Percentiles rank a stretch among this genome's conserved stretches.
phyloP scores from a whole-genome alignment of 495 filamentous ascomycete species.

The Podospora sp. region DNA sequence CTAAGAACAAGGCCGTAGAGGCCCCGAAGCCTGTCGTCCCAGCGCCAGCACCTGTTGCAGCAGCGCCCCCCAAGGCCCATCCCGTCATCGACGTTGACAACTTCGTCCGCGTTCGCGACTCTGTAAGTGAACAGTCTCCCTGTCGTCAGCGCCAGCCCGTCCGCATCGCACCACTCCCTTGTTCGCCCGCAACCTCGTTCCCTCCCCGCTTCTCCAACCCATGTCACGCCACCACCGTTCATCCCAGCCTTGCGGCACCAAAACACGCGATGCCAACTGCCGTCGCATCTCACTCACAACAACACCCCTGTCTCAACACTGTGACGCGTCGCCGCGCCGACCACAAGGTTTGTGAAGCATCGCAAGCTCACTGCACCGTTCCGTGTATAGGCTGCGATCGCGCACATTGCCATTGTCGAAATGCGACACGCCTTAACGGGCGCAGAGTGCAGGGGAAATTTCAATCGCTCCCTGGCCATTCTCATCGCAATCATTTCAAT shows the following conservation, averaged over 20 bases:
- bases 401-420: background rate
- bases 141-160: constrained; percentile 14
- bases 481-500: background rate
- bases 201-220: constrained; percentile 7
- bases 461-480: background rate
- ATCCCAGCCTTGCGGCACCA: background rate
- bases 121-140: constrained; percentile 46
- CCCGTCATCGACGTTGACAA: constrained; percentile 51
- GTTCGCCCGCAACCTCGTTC: background rate
- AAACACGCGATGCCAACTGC: background rate
- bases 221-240: constrained; percentile 3
- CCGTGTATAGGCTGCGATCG: background rate
- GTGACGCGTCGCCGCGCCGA: background rate
- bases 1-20: constrained; percentile 42
- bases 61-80: constrained; percentile 27
- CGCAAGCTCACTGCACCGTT: background rate
- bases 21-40: constrained; percentile 43
- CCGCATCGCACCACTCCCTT: background rate
- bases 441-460: background rate
- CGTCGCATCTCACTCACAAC: constrained; percentile 5
- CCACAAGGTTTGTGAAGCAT: background rate
- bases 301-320: background rate
- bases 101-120: constrained; percentile 54
- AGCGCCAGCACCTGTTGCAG: constrained; percentile 15
- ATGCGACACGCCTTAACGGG: background rate